Conservation (phyloP, 2,329 filamentous ascomycete genomes). For the Epichloe uncinata region DNA sequence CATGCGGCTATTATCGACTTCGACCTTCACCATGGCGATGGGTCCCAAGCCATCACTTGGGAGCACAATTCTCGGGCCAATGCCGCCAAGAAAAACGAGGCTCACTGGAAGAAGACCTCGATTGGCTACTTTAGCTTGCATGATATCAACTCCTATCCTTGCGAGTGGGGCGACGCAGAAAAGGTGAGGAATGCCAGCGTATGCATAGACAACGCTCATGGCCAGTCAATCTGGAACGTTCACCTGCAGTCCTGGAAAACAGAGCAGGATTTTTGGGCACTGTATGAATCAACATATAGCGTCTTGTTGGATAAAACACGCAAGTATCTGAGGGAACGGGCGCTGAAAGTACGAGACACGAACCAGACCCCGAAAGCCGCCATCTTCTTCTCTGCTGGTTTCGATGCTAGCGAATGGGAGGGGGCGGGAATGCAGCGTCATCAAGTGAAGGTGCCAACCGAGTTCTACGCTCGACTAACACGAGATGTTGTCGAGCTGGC, state of each 20-base stretch:
- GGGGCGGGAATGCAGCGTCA: conserved; percentile 88
- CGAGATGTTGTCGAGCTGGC: conserved; percentile 73
- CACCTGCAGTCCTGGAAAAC: conserved; percentile 82
- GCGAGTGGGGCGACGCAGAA: conserved; percentile 82
- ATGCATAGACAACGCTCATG: conserved; percentile 87
- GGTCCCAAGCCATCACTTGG: conserved; percentile 93
- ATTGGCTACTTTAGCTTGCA: conserved; percentile 96
- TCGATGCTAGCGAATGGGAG: conserved; percentile 95
- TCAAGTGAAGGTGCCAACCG: conserved; percentile 87
- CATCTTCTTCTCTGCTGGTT: conserved; percentile 90
- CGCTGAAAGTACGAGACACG: conserved; percentile 45
- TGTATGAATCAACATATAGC: conserved; percentile 71
- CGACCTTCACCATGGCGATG: conserved; percentile 84
- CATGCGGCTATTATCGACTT: conserved; percentile 92
- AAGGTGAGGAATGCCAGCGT: conserved; percentile 91
- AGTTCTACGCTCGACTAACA: conserved; percentile 88
- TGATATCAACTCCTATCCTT: conserved; percentile 97
- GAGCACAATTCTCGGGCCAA: conserved; percentile 63
- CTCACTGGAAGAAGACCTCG: conserved; percentile 65
- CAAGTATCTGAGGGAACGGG: conserved; percentile 60
- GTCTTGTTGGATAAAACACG: conserved; percentile 71
- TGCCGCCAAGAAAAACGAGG: conserved; percentile 53
- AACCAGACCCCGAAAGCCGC: conserved; percentile 61
- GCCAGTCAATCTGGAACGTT: conserved; percentile 91
- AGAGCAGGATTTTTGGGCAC: conserved; percentile 71